Base-by-base conservation (phyloP, 164 flowering plant species). In the Cinnamomum micranthum region DNA sequence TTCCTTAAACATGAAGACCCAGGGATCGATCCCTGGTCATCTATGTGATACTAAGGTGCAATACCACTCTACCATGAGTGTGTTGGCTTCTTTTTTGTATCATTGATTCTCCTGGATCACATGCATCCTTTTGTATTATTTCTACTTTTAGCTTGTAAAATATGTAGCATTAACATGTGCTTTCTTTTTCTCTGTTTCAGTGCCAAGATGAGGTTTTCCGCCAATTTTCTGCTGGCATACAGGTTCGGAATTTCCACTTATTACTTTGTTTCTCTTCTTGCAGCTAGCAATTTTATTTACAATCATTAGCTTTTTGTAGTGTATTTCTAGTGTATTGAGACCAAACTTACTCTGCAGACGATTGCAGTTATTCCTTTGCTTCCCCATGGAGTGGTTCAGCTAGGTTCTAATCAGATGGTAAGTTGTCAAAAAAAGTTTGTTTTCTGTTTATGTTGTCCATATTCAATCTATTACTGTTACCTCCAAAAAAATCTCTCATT, bases 391-490 rank as follows among this genome's bases (percentile, higher is more conserved):
- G 94, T 91, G 25, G 69, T 91, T 69, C 92, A 91, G 82, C 85
- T 94, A 77, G 98, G 97, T 75, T 90, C 98, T 70, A 84, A 83
- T 28, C 69, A 83, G 35, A 89, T 91, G 98, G 98, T 94, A 66
- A 64, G 86, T 64, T 50, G 20, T 19, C 65, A 17, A 13, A 17
- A 6, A 4, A 13, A 19, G 35, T 22, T 20, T 47, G 33, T 69
- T 67, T 33, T 41, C 47, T 41, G 47, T 41, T 41, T 41, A 41
- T 41, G 47, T 41, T 9, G 47, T 7, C 47, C 47, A 41, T 41
- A 41, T 41, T 41, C 47, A 41, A 9, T 41, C 47, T 41, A 41
- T 9, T 9, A 9, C 11, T 7, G 10, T 41, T 41, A 41, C 47
- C 47, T 6, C 47, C 47, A 41, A 41, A 41, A 41, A 9, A 41